Percentiles rank a stretch among this genome's conserved stretches.
These are phyloP conservation scores for Geranomyces variabilis DNA, from an alignment of 192 early-diverging fungal genomes.

Conservation along the genomic window DNA sequence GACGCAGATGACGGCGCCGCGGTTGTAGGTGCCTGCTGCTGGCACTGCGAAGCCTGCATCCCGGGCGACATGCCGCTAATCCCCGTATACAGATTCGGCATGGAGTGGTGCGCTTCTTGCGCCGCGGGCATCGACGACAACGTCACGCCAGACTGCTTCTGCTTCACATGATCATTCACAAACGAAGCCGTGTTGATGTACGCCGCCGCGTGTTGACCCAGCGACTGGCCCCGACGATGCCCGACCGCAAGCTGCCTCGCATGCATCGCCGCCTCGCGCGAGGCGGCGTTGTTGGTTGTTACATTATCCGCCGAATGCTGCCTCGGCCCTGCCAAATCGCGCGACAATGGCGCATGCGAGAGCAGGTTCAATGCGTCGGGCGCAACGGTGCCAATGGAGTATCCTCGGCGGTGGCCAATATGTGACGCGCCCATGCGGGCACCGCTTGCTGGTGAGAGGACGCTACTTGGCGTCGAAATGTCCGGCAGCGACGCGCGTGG, in stretches of 20 bases:
- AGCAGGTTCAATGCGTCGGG: not conserved
- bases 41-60: not conserved
- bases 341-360: not conserved
- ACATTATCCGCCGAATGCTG: slow-evolving; percentile 4
- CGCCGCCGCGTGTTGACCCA: slow-evolving; percentile 26
- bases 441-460: not conserved
- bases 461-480: not conserved
- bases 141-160: no score
- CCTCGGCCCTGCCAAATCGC: not conserved
- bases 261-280: not conserved
- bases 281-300: not conserved
- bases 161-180: no score
- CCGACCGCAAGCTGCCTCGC: slow-evolving; percentile 6
- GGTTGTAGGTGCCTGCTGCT: no score
- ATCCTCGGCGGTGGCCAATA: slow-evolving; percentile 28
- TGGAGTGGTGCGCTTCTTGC: no score
- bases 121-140: no score
- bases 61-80: no score
- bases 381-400: slow-evolving; percentile 19
- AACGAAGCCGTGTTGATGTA: not conserved
- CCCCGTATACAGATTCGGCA: no score
- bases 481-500: slow-evolving; percentile 22
- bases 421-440: not conserved
- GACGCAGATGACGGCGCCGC: no score
- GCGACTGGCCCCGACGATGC: slow-evolving; percentile 13